Percentiles rank a stretch among this genome's conserved stretches.
Conservation (phyloP, 75 land plant genomes). For the Sequoia sempervirens region DNA sequence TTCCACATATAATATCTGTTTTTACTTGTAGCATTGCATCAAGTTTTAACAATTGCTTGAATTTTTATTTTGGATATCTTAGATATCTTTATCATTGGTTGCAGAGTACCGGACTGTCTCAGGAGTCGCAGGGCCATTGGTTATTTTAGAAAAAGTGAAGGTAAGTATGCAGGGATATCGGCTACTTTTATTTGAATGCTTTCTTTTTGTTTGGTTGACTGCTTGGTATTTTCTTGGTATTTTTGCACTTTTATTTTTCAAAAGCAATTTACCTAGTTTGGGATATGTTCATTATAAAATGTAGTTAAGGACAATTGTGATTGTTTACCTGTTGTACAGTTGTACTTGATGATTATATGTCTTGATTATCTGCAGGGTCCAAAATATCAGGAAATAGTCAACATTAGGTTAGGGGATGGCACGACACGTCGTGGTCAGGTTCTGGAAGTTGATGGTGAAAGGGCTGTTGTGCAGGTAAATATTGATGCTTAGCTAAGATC, state of each 20-base stretch:
- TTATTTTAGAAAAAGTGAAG: conserved; percentile 98
- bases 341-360: neutral
- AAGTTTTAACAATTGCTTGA: neutral
- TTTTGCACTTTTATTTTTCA: neutral
- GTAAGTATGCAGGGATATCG: conserved; percentile 20
- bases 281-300: neutral
- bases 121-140: conserved; percentile 97
- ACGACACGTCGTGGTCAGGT: conserved; percentile 90
- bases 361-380: conserved; percentile 61
- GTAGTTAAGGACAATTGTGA: neutral
- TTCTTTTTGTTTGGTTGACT: neutral
- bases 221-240: neutral
- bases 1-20: neutral
- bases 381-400: conserved; percentile 95
- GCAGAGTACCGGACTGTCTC: conserved; percentile 97
- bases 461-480: conserved; percentile 87
- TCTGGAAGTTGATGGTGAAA: conserved; percentile 97
- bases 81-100: neutral
- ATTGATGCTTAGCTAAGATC: neutral
- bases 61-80: neutral
- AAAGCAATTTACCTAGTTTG: neutral
- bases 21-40: neutral
- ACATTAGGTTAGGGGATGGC: conserved; percentile 94
- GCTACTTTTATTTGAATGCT: neutral
- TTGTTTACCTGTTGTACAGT: neutral